Evolutionary conservation across 257 asterid species (phyloP), one percentile per base, ranked within the genome.

Genomic region (Fraxinus cuspidata): DNA sequence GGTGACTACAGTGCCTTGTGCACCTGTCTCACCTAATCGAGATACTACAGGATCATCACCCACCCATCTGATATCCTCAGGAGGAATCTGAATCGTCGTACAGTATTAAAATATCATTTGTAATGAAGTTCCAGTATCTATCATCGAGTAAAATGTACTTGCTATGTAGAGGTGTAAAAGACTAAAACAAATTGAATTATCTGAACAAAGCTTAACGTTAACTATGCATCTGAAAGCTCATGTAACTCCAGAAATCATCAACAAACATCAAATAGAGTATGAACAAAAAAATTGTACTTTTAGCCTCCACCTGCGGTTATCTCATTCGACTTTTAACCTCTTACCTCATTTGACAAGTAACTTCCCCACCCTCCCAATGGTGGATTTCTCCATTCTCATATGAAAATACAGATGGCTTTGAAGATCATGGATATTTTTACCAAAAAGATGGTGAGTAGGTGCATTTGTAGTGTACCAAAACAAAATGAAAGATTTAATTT

Each of bases 1-100:
- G 56, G 74, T 87, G 81, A 81, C 88, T 35, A 77, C 79, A 84
- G 58, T 21, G 28, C 80, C 81, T 79, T 71, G 83, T 53, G 70
- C 81, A 71, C 77, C 70, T 76, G 34, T 66, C 74, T 84, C 94
- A 44, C 84, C 91, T 18, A 49, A 83, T 78, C 84, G 93, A 78
- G 92, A 81, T 81, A 88, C 71, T 67, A 86, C 94, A 19, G 98
- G 98, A 79, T 92, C 94, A 77, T 87, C 94, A 78, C 97, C 98
- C 77, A 92, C 82, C 99, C 99, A 96, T 74, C 92, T 88, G 70
- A 96, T 89, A 84, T 93, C 97, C 85, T 88, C 93, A 21, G 90
- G 88, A 58, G 89, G 92, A 79, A 96, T 83, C 99, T 96, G 92
- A 74, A 85, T 82, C 32, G 4, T 60, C 49, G 63, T 18, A 25